A percentile compares a stretch with the other conserved stretches of the same genome.
These are phyloP conservation scores for Erigeron canadensis DNA, from an alignment of 129 eudicot genomes.

Conservation along the genomic window DNA sequence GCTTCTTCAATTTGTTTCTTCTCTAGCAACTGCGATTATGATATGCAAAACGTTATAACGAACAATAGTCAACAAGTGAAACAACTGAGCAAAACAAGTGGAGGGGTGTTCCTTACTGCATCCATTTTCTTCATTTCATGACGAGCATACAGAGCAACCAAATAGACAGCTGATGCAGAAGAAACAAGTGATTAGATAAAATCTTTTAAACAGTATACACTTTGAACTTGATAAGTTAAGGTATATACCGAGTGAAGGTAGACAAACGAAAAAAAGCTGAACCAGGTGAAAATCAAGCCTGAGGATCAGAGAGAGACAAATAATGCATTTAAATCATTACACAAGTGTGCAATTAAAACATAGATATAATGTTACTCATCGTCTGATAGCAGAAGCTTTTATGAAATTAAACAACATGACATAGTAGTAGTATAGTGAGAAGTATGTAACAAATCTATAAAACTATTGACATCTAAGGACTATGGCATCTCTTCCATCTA, in stretches of 20 bases:
- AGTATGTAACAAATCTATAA: neutral
- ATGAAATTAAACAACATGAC: neutral
- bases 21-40: slow-evolving; percentile 51
- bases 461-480: neutral
- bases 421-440: neutral
- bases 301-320: slow-evolving; percentile 29
- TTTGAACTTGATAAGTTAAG: neutral
- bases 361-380: neutral
- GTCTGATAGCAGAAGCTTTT: slow-evolving; percentile 6
- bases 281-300: slow-evolving; percentile 96
- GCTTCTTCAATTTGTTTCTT: slow-evolving; percentile 49
- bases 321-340: slow-evolving; percentile 12
- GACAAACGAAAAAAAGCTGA: slow-evolving; percentile 78
- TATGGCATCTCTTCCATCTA: neutral
- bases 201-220: neutral
- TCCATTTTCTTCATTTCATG: slow-evolving; percentile 93
- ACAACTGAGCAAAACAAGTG: slow-evolving; percentile 1
- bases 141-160: slow-evolving; percentile 89
- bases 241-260: slow-evolving; percentile 79
- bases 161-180: slow-evolving; percentile 74
- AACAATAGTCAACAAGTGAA: neutral
- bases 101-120: slow-evolving; percentile 49
- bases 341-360: neutral
- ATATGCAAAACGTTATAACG: neutral
- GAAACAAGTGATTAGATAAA: slow-evolving; percentile 19